Conservation (phyloP, 2,329 filamentous ascomycete species). For the Epichloe brachyelytri region DNA sequence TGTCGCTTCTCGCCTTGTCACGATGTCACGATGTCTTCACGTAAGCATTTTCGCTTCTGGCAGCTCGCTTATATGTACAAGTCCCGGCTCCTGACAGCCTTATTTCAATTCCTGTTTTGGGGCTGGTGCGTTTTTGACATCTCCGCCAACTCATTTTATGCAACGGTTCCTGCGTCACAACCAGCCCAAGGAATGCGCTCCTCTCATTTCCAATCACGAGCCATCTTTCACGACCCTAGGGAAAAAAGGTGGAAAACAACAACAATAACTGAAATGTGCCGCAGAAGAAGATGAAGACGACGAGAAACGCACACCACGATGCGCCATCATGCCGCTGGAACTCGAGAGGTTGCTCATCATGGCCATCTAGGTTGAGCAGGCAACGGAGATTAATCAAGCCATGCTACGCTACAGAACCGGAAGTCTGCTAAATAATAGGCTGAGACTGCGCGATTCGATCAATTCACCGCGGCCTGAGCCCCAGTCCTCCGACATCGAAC, state of each 20-base stretch:
- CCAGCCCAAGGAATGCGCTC: neutral
- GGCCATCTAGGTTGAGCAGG: neutral
- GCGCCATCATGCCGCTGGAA: neutral
- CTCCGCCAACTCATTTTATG: slow-evolving; percentile 5
- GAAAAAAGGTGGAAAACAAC: neutral
- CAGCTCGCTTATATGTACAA: too few species aligned
- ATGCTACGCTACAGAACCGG: neutral
- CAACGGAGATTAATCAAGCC: neutral
- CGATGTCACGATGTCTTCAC: too few species aligned
- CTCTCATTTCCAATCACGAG: neutral
- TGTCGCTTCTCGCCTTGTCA: too few species aligned
- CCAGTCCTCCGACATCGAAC: neutral
- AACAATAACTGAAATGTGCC: neutral
- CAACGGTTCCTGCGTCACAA: slow-evolving; percentile 2
- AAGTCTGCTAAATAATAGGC: neutral
- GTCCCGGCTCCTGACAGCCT: too few species aligned
- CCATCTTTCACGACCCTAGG: neutral
- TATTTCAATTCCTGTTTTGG: neutral
- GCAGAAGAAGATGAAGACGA: neutral
- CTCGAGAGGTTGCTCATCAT: neutral
- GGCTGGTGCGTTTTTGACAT: slow-evolving; percentile 1
- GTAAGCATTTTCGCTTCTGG: too few species aligned
- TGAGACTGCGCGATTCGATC: neutral
- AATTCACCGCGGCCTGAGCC: neutral
- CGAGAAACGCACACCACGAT: neutral